Percentiles rank a stretch among this genome's conserved stretches.
phyloP scores from a whole-genome alignment of 805 yeast genomes.

The Saccharomyces eubayanus region DNA sequence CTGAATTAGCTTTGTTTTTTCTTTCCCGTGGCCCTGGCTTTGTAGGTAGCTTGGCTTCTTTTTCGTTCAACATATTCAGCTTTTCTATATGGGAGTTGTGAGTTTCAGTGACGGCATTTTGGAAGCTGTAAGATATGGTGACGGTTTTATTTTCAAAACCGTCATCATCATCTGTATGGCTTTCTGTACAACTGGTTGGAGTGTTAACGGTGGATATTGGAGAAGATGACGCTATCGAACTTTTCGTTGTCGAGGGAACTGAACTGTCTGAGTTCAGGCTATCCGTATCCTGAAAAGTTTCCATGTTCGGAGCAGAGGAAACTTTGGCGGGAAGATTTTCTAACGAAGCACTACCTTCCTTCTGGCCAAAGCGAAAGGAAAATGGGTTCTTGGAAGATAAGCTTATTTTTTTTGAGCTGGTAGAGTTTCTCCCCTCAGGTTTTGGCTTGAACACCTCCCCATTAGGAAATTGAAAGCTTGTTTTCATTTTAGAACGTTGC shows the following conservation, averaged over 20 bases:
- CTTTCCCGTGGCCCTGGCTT: neutral
- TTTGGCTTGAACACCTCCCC: slow-evolving; percentile 29
- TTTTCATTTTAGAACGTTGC: slow-evolving; percentile 25
- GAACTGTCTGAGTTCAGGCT: neutral
- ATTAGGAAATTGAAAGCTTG: slow-evolving; percentile 25
- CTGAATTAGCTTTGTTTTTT: neutral
- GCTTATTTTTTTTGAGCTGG: neutral
- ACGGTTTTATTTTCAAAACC: neutral
- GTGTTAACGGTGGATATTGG: neutral
- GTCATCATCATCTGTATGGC: neutral
- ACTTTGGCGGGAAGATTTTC: neutral
- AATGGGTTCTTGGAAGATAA: neutral
- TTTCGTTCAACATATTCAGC: neutral
- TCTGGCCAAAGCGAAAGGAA: neutral
- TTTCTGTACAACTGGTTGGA: neutral
- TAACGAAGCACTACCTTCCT: neutral
- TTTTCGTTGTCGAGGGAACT: neutral
- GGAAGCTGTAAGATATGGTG: neutral
- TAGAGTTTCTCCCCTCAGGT: neutral
- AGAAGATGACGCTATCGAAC: neutral
- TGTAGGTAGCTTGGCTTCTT: neutral
- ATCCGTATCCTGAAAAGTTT: neutral
- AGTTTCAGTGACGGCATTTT: neutral
- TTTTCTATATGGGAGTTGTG: neutral
- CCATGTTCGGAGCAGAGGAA: neutral